A percentile compares a stretch with the other conserved stretches of the same genome.
Conservation (phyloP, 176 grass and related monocot genomes). For the Chrysopogon serrulatus region DNA sequence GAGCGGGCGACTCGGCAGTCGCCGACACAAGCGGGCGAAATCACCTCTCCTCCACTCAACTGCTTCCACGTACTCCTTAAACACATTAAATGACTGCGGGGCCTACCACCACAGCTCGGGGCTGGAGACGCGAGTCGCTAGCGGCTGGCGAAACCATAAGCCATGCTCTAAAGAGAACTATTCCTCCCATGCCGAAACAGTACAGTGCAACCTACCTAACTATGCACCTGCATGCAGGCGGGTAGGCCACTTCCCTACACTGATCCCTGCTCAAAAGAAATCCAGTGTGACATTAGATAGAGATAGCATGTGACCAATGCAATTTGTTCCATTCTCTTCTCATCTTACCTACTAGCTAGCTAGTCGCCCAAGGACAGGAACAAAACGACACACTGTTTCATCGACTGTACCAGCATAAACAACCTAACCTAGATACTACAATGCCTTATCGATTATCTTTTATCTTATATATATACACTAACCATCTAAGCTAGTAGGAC, state of each 20-base stretch:
- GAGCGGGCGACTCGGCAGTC: too few relatives aligned
- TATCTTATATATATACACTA: not conserved
- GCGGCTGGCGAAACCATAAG: too few relatives aligned
- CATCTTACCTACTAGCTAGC: not conserved
- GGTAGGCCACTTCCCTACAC: slow-evolving; percentile 23
- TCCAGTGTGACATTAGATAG: not conserved
- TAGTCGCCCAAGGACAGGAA: too few relatives aligned
- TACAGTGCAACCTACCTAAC: not conserved
- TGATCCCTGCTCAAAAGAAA: not conserved
- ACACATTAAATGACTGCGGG: too few relatives aligned
- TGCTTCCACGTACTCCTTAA: too few relatives aligned
- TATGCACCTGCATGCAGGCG: not conserved
- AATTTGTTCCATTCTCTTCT: not conserved
- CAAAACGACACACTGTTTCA: not conserved
- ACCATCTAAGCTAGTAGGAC: not conserved
- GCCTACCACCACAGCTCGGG: too few relatives aligned
- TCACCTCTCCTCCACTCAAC: too few relatives aligned
- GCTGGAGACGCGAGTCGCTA: too few relatives aligned
- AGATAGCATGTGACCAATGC: not conserved
- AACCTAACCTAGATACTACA: not conserved
- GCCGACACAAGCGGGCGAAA: too few relatives aligned
- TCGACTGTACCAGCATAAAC: not conserved
- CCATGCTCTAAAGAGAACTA: not conserved
- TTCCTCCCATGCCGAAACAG: not conserved
- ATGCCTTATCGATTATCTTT: not conserved